Base-by-base conservation (phyloP, 1,284 basidiomycete species). In the Afroboletus lepidellus region DNA sequence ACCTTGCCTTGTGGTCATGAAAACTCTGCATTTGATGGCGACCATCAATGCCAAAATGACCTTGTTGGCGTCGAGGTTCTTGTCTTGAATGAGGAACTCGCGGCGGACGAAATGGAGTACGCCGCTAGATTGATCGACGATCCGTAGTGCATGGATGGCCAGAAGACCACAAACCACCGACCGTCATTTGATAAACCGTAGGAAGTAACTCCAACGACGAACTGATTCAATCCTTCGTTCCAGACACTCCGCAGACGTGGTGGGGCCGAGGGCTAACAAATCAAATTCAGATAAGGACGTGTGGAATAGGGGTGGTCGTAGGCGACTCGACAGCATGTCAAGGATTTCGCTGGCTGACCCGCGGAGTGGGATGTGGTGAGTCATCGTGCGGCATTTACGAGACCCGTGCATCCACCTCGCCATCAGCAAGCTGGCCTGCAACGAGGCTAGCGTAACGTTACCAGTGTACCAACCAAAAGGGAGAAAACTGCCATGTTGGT, bases 141-240 rank as follows among this genome's bases (percentile, higher is more conserved):
- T 74, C 68, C 83, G 81, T 65, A 78, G 70, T 48, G 83, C 81
- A 62, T 84, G 77, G 27, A 80, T 85, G 58, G 85, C 74, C 33
- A 79, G 78, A 46, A 79, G 71, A 56, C 78, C 72, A 34, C 27
- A 72, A 24, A 73, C 69, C 23, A 75, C 79, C 33, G 76, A 62
- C 62, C 81, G 84, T 27, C 16, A 15, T 16, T 86, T 84, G 74
- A 87, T 85, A 70, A 84, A 72, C 88, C 87, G 74, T 89, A 87
- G 37, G 72, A 73, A 39, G 80, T 79, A 5, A 80, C 24, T 78
- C 66, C 84, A 81, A 60, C 72, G 21, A 70, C 65, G 12, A 75
- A 74, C 23, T 68, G 67, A 58, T 71, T 58, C 59, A 77, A 75
- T 54, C 79, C 82, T 57, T 81, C 60, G 47, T 79, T 73, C 41